Evolutionary conservation across 805 yeast genomes (phyloP), one percentile per base, ranked within the genome.

Genomic region (Saccharomycopsis fibuligera): DNA sequence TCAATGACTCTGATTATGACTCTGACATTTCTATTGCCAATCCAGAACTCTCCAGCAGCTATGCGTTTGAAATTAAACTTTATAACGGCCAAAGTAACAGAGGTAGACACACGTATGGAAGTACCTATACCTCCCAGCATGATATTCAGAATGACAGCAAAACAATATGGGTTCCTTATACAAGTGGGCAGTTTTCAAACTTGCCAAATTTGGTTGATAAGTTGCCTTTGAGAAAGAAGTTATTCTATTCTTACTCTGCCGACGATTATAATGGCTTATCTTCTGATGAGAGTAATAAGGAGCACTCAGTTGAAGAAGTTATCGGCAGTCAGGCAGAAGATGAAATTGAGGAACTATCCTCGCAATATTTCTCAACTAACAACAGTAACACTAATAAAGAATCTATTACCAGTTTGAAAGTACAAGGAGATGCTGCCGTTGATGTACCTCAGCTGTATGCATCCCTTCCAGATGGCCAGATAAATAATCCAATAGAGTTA

Each of bases 11-110:
- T 9, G 50, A 41, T 4, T 68, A 66, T 54, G 70, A 67, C 24
- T 72, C 79, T 0, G 76, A 70, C 54, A 61, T 74, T 2, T 76
- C 82, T 0, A 55, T 75, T 22, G 80, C 82, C 0, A 71, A 74
- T 51, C 81, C 82, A 0, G 70, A 70, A 44, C 60, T 74, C 4
- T 67, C 75, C 19, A 78, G 75, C 3, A 69, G 72, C 42, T 68
- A 66, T 57, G 79, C 74, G 0, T 79, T 79, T 55, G 64, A 65
- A 5, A 65, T 78, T 25, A 76, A 72, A 54, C 35, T 68, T 19
- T 65, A 64, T 56, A 71, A 68, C 46, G 45, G 37, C 4, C n/a
- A n/a, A n/a, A 33, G n/a, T 16, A 33, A 33, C 37, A 8, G 12
- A 8, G 12, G 29, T 16, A 2, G 37, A 22, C 5, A 14, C n/a